phyloP scores from a whole-genome alignment of 2,329 filamentous ascomycete species.

The Alternaria angustiovoidea region DNA sequence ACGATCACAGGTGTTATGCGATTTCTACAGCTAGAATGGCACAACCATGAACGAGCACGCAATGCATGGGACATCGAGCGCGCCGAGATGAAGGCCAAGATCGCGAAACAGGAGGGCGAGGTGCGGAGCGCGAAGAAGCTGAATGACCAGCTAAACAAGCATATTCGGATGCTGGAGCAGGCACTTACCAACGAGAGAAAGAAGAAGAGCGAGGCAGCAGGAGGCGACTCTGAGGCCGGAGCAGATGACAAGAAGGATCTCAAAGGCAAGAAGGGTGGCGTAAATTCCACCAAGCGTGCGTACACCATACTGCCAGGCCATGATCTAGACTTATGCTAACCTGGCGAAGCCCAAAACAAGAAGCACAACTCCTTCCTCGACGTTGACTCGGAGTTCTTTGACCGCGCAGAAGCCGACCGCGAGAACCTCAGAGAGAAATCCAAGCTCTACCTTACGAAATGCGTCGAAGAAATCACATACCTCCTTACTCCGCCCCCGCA shows the following conservation, averaged over 20 bases:
- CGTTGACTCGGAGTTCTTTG: conserved; percentile 53
- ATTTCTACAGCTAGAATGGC: conserved; percentile 99
- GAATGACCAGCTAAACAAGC: conserved; percentile 88
- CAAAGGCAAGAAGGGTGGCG: conserved; percentile 45
- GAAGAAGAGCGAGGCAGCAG: conserved; percentile 63
- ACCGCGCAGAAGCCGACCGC: conserved; percentile 60
- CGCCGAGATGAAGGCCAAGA: conserved; percentile 98
- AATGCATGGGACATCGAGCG: conserved; percentile 99
- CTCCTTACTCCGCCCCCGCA: conserved; percentile 71
- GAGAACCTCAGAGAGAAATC: conserved; percentile 70
- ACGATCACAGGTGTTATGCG: conserved; percentile 84
- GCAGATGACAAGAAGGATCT: conserved; percentile 49
- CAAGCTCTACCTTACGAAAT: conserved; percentile 69
- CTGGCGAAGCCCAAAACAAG: conserved; percentile 54
- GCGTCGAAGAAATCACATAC: conserved; percentile 73
- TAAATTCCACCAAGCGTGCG: conserved; percentile 40
- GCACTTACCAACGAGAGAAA: conserved; percentile 87
- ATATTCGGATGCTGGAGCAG: conserved; percentile 86
- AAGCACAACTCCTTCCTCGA: conserved; percentile 62
- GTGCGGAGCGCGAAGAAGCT: conserved; percentile 84
- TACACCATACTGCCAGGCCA: neutral
- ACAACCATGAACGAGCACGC: conserved; percentile 94
- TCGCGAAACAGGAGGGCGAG: conserved; percentile 92
- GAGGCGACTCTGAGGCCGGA: conserved; percentile 59
- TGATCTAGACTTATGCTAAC: conserved; percentile 25